Percentiles rank a stretch among this genome's conserved stretches.
Evolutionary conservation across 2,329 filamentous ascomycete species (phyloP).

Genomic region (Coniochaeta ligniaria): DNA sequence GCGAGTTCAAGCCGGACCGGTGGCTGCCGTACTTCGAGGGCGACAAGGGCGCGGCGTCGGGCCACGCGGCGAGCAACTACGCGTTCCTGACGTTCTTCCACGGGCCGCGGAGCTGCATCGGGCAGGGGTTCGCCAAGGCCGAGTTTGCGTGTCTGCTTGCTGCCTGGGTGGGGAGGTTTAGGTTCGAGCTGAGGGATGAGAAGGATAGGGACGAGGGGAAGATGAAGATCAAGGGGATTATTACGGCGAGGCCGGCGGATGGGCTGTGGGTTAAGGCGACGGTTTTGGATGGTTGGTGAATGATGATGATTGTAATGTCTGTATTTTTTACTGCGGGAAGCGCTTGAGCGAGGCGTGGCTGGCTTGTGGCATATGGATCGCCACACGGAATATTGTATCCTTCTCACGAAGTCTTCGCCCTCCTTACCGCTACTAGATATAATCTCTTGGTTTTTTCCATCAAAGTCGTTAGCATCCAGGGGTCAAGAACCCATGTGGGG

Average conservation of each 20-base stretch:
- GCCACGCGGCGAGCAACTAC: slow-evolving; percentile 70
- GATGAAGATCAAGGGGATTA: slow-evolving; percentile 58
- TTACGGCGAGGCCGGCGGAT: slow-evolving; percentile 66
- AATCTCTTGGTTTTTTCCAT: too few species aligned
- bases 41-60: slow-evolving; percentile 45
- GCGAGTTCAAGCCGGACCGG: slow-evolving; percentile 70
- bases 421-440: too few species aligned
- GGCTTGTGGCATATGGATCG: too few species aligned
- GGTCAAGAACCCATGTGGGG: too few species aligned
- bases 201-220: slow-evolving; percentile 60
- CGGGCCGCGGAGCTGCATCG: slow-evolving; percentile 81
- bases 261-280: slow-evolving; percentile 65
- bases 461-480: too few species aligned
- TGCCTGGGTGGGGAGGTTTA: slow-evolving; percentile 67
- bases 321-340: too few species aligned
- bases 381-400: too few species aligned
- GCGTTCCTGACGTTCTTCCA: slow-evolving; percentile 77
- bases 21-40: slow-evolving; percentile 49
- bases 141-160: slow-evolving; percentile 84
- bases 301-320: neutral
- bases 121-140: slow-evolving; percentile 68
- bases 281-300: slow-evolving; percentile 58
- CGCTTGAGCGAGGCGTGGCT: too few species aligned
- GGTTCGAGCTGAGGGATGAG: slow-evolving; percentile 48
- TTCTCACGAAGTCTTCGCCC: too few species aligned